These are phyloP conservation scores for Sporothrix curviconia DNA, from an alignment of 2,329 filamentous ascomycete species.

Conservation along the genomic window DNA sequence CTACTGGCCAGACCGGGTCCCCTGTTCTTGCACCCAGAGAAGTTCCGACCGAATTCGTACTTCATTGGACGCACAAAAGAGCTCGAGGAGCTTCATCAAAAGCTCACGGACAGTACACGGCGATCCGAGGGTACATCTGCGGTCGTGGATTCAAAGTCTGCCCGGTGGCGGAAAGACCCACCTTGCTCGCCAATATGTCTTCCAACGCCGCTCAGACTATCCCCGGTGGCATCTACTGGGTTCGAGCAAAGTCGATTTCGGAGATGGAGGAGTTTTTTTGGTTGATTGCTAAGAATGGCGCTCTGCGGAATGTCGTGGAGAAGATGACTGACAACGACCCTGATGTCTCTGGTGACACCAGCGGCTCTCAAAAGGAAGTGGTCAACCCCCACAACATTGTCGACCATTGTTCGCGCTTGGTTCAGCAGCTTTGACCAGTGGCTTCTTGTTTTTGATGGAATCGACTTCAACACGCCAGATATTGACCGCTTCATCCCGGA, in stretches of 20 bases:
- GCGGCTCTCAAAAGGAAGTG: conserved; percentile 18
- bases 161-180: conserved; percentile 65
- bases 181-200: conserved; percentile 61
- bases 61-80: conserved; percentile 56
- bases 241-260: conserved; percentile 53
- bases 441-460: conserved; percentile 62
- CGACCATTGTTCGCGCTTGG: conserved; percentile 53
- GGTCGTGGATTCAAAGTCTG: conserved; percentile 56
- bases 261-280: conserved; percentile 58
- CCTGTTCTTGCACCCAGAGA: conserved; percentile 43
- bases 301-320: conserved; percentile 35
- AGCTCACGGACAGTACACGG: conserved; percentile 51
- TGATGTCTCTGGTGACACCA: background rate
- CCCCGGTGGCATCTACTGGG: conserved; percentile 63
- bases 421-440: conserved; percentile 55
- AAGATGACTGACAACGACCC: conserved; percentile 30
- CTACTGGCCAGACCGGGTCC: conserved; percentile 16
- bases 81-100: conserved; percentile 50
- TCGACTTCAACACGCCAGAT: conserved; percentile 52
- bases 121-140: conserved; percentile 53
- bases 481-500: conserved; percentile 60
- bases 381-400: conserved; percentile 43
- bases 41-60: conserved; percentile 55
- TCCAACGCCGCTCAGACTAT: conserved; percentile 52
- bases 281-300: conserved; percentile 56